phyloP scores from a whole-genome alignment of 192 early-diverging fungal genomes.

The Coemansia guatemalensis region DNA sequence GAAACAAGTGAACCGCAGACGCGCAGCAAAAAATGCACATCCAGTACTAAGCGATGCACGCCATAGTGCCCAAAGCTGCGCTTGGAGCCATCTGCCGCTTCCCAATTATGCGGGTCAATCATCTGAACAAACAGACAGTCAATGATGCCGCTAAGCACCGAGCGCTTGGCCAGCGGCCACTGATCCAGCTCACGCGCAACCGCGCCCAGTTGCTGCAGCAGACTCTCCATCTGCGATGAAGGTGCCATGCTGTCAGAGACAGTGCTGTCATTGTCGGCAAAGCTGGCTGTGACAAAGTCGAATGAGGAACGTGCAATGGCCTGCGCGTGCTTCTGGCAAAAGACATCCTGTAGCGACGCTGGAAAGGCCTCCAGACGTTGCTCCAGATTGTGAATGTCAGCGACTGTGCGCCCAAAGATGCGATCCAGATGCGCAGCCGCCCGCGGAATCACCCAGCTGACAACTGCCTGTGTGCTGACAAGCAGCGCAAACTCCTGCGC shows the following conservation, averaged over 20 bases:
- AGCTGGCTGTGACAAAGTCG: slow-evolving; percentile 44
- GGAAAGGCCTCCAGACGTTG: slow-evolving; percentile 55
- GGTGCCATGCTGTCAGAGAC: slow-evolving; percentile 47
- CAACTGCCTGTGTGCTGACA: slow-evolving; percentile 49
- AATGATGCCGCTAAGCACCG: slow-evolving; percentile 43
- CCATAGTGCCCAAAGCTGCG: slow-evolving; percentile 49
- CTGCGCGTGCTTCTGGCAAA: slow-evolving; percentile 51
- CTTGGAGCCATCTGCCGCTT: slow-evolving; percentile 25
- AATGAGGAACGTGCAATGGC: slow-evolving; percentile 30
- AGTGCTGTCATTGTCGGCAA: slow-evolving; percentile 9
- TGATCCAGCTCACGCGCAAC: slow-evolving; percentile 47
- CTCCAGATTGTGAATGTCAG: slow-evolving; percentile 55
- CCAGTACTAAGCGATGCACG: slow-evolving; percentile 52
- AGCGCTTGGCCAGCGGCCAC: slow-evolving; percentile 53
- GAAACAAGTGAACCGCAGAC: slow-evolving; percentile 54
- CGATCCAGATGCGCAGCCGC: slow-evolving; percentile 42
- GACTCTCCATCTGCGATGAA: slow-evolving; percentile 35
- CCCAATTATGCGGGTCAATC: slow-evolving; percentile 51
- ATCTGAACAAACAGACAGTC: slow-evolving; percentile 54
- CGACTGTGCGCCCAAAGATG: slow-evolving; percentile 50
- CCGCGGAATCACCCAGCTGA: slow-evolving; percentile 53
- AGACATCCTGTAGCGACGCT: slow-evolving; percentile 52
- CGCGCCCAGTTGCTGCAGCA: slow-evolving; percentile 26
- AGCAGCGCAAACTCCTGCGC: slow-evolving; percentile 48
- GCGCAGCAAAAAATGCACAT: slow-evolving; percentile 55